Evolutionary conservation across 768 basidiomycete species (phyloP), one percentile per base, ranked within the genome.

Genomic region (Phylloporus arenicola): DNA sequence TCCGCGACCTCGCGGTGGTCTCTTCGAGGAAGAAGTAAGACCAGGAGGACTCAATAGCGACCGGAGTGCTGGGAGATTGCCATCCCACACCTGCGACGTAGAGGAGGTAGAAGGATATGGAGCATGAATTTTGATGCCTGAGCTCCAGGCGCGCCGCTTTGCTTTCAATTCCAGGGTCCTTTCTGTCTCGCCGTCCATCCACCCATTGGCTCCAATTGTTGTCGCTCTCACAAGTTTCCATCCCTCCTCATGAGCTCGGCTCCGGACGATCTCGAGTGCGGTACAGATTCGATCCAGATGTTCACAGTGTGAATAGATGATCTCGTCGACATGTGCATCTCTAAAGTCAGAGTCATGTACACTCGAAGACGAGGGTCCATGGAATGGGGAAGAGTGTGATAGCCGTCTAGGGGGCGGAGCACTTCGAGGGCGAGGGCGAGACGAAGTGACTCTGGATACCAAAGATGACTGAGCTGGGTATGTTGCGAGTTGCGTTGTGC

Each of bases 131-230:
- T 78, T 71, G 17, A 74, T 72, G 31, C 75, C 70, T 53, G 79
- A 79, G 47, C 79, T 72, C 86, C 86, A 88, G 7, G 86, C 86
- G 10, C 84, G 73, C 27, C 86, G 74, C 34, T 79, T 73, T 30
- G 79, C 77, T 54, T 76, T 77, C 35, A 79, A 72, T 62, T 84
- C 83, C 20, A 87, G 69, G 6, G 79, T 64, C 14, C 37, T 52
- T 45, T 69, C 65, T 4, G 41, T 17, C 25, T 68, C 66, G 11
- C 48, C 7, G 17, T 68, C 66, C 54, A 53, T 52, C 66, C 63
- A 65, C 53, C 50, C 50, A 54, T 62, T 53, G 55, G 57, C 54
- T 43, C 59, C 55, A 10, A 51, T 57, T 14, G 22, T 38, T 4
- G 55, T 58, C 4, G 64, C 54, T 68, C 70, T 33, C 72, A 75